A percentile compares a stretch with the other conserved stretches of the same genome.
These are phyloP conservation scores for Saturnispora silvae DNA, from an alignment of 805 yeast genomes.

Conservation along the genomic window DNA sequence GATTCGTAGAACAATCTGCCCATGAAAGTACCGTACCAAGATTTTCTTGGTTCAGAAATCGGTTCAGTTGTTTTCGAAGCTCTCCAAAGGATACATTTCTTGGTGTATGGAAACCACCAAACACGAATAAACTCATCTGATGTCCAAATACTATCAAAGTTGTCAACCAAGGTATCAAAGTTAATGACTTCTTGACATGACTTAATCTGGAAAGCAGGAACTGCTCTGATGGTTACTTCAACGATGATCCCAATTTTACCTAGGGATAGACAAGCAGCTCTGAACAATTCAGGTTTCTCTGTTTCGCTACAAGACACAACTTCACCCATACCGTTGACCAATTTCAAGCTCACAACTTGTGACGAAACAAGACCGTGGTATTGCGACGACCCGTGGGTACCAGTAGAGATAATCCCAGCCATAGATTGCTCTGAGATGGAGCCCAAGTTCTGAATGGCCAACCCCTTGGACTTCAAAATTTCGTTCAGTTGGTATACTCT, in stretches of 20 bases:
- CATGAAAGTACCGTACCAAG: constrained; percentile 76
- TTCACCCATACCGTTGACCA: constrained; percentile 71
- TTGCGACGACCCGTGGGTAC: constrained; percentile 93
- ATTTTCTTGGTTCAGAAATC: constrained; percentile 49
- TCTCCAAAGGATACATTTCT: constrained; percentile 82
- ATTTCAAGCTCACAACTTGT: constrained; percentile 68
- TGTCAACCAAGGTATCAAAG: constrained; percentile 57
- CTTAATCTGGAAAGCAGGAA: constrained; percentile 74
- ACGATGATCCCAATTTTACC: constrained; percentile 90
- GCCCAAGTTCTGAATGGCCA: constrained; percentile 85
- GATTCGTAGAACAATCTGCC: constrained; percentile 77
- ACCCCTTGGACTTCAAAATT: constrained; percentile 46
- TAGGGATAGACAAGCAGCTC: constrained; percentile 73
- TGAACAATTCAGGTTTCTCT: constrained; percentile 55
- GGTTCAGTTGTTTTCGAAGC: constrained; percentile 67
- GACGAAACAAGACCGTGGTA: constrained; percentile 85
- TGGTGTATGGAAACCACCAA: constrained; percentile 97
- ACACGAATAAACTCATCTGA: constrained; percentile 83
- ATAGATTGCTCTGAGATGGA: constrained; percentile 88
- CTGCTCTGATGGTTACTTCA: constrained; percentile 72
- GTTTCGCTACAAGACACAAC: constrained; percentile 54
- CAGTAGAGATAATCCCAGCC: constrained; percentile 94
- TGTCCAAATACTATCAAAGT: constrained; percentile 78
- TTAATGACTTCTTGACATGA: constrained; percentile 74
- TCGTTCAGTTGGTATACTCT: constrained; percentile 67